Evolutionary conservation across 768 basidiomycete species (phyloP).

Genomic region (Lentinula raphanica): DNA sequence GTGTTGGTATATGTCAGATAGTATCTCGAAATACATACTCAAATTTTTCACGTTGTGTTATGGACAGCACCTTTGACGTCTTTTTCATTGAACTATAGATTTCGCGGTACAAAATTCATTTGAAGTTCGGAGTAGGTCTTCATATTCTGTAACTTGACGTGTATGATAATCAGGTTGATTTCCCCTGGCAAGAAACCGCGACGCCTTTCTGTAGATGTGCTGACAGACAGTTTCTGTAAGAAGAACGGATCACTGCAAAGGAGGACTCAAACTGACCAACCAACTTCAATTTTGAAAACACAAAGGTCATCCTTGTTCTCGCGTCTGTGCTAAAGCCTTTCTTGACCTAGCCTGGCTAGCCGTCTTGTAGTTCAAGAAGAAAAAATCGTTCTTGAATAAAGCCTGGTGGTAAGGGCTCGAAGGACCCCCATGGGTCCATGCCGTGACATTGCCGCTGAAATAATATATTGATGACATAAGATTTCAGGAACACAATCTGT

Average conservation of each 20-base stretch:
- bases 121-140: background rate
- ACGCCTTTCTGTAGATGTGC: background rate
- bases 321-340: background rate
- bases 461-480: too few species aligned
- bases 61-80: background rate
- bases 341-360: background rate
- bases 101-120: background rate
- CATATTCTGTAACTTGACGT: background rate
- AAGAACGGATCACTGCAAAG: too few species aligned
- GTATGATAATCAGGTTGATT: background rate
- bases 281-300: background rate
- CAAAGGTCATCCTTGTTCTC: background rate
- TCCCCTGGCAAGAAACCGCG: too few species aligned
- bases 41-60: constrained; percentile 6
- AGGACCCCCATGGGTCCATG: too few species aligned
- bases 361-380: too few species aligned
- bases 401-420: too few species aligned
- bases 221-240: background rate
- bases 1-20: too few species aligned
- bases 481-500: too few species aligned
- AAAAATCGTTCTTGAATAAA: too few species aligned
- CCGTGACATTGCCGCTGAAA: too few species aligned
- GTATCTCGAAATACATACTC: too few species aligned
- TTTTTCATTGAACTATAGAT: background rate
- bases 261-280: background rate